Conservation (phyloP, 352 stramenopile genomes). For the Phytopythium vexans region DNA sequence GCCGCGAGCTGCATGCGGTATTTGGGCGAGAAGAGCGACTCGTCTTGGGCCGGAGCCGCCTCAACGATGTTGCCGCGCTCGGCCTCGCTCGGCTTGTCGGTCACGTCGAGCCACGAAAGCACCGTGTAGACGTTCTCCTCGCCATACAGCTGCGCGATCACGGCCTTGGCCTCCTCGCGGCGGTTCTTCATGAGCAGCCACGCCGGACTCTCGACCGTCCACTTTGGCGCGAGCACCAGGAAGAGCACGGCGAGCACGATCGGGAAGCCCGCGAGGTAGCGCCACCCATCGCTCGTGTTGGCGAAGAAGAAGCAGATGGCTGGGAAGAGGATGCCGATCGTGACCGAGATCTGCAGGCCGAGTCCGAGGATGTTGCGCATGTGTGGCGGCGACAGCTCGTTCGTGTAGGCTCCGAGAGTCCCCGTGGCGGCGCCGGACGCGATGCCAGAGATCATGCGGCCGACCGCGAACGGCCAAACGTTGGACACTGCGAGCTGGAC, state of each 20-base stretch:
- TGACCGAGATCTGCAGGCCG: slow-evolving; percentile 26
- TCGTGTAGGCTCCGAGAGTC: no score
- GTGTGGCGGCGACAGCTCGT: no score
- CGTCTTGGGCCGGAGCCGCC: no score
- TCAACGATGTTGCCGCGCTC: no score
- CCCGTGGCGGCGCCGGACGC: no score
- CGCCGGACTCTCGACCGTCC: slow-evolving; percentile 41
- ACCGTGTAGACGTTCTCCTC: slow-evolving; percentile 15
- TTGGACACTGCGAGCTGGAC: slow-evolving; percentile 23
- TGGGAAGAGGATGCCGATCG: slow-evolving; percentile 28
- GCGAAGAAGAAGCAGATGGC: slow-evolving; percentile 47
- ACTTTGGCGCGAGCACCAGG: slow-evolving; percentile 25
- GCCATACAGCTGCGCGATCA: slow-evolving; percentile 13
- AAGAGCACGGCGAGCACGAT: slow-evolving; percentile 36
- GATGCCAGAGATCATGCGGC: no score
- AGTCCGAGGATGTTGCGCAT: slow-evolving; percentile 21
- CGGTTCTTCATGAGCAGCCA: slow-evolving; percentile 30
- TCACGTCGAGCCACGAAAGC: no score
- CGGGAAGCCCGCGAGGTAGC: slow-evolving; percentile 39
- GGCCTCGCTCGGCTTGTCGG: no score
- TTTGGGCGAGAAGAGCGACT: no score
- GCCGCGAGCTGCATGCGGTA: no score
- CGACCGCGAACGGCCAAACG: slow-evolving; percentile 26
- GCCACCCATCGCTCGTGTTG: slow-evolving; percentile 31
- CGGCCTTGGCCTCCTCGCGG: no score